Percentiles rank a stretch among this genome's conserved stretches.
Conservation (phyloP, 2,329 filamentous ascomycete genomes). For the Didymella pomorum region DNA sequence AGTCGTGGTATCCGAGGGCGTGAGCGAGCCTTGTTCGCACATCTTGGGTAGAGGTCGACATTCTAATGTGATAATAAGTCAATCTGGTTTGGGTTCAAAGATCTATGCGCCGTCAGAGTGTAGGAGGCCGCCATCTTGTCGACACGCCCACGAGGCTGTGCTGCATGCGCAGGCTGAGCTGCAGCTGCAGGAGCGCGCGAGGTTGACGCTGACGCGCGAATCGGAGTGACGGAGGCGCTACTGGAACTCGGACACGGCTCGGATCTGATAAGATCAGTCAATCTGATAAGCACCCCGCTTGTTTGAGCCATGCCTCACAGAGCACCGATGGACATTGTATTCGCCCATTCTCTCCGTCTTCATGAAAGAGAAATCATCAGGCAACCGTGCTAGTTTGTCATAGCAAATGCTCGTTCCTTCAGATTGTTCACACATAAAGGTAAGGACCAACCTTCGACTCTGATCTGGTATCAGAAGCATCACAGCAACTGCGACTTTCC, state of each 20-base stretch:
- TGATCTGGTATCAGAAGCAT: not conserved
- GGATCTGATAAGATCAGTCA: conserved; percentile 20
- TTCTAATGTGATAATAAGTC: too few species aligned
- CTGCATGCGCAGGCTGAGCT: too few species aligned
- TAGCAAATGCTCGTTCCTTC: too few species aligned
- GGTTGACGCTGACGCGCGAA: not conserved
- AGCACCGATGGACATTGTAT: not conserved
- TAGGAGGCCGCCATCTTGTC: too few species aligned
- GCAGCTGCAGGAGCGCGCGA: too few species aligned
- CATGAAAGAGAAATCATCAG: not conserved
- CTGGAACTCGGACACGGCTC: conserved; percentile 3
- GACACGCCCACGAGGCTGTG: too few species aligned
- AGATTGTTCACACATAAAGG: not conserved
- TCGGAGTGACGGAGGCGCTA: not conserved
- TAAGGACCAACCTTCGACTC: not conserved
- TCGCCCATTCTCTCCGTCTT: not conserved
- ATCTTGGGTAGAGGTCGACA: too few species aligned
- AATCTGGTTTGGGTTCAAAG: too few species aligned
- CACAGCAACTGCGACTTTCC: not conserved
- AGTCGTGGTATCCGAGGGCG: too few species aligned
- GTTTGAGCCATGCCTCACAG: not conserved
- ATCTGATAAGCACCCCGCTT: conserved; percentile 10
- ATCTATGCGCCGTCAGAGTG: too few species aligned
- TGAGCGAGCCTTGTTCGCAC: too few species aligned
- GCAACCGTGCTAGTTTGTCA: not conserved